Evolutionary conservation across 495 filamentous ascomycete genomes (phyloP).

Genomic region (Penicillium simplicissimum): DNA sequence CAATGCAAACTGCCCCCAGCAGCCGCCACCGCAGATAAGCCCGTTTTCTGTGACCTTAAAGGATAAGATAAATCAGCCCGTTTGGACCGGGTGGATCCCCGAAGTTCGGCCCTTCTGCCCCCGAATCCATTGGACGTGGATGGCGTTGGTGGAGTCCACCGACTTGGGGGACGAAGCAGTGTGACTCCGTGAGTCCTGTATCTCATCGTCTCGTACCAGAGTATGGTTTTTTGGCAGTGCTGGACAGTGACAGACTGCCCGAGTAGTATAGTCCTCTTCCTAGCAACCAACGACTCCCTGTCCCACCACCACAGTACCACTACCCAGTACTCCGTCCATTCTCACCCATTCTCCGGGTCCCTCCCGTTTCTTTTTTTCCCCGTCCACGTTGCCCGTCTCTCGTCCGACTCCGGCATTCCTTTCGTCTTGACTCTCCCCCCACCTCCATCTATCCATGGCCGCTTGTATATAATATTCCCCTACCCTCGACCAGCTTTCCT

Average conservation of each 20-base stretch:
- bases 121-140: constrained; percentile 2
- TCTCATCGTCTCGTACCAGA: background rate
- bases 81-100: constrained; percentile 22
- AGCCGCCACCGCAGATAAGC: constrained; percentile 39
- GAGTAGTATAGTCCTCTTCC: too few species aligned
- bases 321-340: background rate
- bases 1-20: constrained; percentile 4
- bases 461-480: constrained; percentile 23
- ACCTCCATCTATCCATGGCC: constrained; percentile 5
- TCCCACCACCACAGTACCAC: background rate
- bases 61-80: constrained; percentile 34
- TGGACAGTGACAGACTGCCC: background rate
- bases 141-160: too few species aligned
- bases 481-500: constrained; percentile 13
- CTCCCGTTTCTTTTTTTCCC: constrained; percentile 18
- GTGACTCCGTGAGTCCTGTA: too few species aligned
- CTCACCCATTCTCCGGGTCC: background rate
- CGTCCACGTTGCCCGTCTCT: constrained; percentile 21
- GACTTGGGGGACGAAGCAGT: too few species aligned
- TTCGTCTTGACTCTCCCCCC: constrained; percentile 16
- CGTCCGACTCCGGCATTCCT: constrained; percentile 40
- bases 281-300: too few species aligned
- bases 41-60: constrained; percentile 42
- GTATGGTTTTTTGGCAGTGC: background rate
- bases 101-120: constrained; percentile 41